Conservation (phyloP, 495 filamentous ascomycete species). For the Chaetomium cochliodes region DNA sequence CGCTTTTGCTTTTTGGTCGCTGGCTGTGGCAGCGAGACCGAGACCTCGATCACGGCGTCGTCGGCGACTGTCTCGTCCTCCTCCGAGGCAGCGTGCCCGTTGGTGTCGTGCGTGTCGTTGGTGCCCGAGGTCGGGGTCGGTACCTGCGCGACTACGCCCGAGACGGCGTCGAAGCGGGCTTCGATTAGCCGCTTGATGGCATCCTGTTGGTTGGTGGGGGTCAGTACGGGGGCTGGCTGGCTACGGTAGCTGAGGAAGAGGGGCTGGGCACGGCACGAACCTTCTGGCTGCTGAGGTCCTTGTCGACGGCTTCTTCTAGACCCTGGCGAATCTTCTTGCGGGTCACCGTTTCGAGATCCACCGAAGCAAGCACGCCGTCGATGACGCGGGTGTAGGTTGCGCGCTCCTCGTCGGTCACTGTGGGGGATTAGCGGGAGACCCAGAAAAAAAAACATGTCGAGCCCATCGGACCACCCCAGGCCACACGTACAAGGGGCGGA, state of each 20-base stretch:
- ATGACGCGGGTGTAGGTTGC: slow-evolving; percentile 79
- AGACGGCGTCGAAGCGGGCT: slow-evolving; percentile 82
- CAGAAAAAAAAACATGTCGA: not conserved
- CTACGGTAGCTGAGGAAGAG: not conserved
- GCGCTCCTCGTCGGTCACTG: slow-evolving; percentile 67
- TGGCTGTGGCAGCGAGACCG: slow-evolving; percentile 51
- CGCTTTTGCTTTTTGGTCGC: slow-evolving; percentile 60
- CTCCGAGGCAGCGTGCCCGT: slow-evolving; percentile 41
- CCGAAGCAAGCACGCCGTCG: slow-evolving; percentile 78
- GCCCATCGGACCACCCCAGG: not conserved
- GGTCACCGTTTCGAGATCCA: slow-evolving; percentile 86
- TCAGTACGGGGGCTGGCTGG: slow-evolving; percentile 2
- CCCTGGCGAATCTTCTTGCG: slow-evolving; percentile 89
- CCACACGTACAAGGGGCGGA: slow-evolving; percentile 32
- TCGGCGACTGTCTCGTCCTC: slow-evolving; percentile 41
- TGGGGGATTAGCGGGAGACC: not conserved
- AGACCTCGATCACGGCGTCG: slow-evolving; percentile 52
- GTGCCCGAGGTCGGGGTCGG: slow-evolving; percentile 36
- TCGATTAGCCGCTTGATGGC: slow-evolving; percentile 81
- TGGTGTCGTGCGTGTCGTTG: slow-evolving; percentile 30
- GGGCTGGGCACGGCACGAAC: slow-evolving; percentile 44
- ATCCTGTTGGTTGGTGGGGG: slow-evolving; percentile 50
- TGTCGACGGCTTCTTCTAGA: slow-evolving; percentile 64
- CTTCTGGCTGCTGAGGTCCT: slow-evolving; percentile 86
- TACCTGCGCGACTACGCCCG: slow-evolving; percentile 45